phyloP scores from a whole-genome alignment of 441 rosid genomes.

The Bocquillonia castaneifolia region DNA sequence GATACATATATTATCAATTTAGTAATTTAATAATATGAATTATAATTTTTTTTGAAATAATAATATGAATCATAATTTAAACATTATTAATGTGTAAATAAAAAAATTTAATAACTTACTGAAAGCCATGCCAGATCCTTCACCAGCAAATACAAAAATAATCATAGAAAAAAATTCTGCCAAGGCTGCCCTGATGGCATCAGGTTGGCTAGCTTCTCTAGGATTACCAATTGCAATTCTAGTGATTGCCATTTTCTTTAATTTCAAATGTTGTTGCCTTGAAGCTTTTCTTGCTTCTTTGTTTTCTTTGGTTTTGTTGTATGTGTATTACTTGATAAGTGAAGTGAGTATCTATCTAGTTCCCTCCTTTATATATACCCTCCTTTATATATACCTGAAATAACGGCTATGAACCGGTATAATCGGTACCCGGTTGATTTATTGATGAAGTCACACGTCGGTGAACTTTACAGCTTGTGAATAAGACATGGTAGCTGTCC shows the following conservation, averaged over 20 bases:
- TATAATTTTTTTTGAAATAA: no score
- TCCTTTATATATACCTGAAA: constrained; percentile 31
- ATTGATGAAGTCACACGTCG: constrained; percentile 23
- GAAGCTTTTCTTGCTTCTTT: background rate
- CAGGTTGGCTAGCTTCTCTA: constrained; percentile 56
- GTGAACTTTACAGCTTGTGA: constrained; percentile 26
- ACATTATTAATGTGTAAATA: no score
- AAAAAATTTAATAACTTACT: constrained; percentile 51
- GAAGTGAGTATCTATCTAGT: background rate
- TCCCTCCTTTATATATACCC: constrained; percentile 28
- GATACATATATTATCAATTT: no score
- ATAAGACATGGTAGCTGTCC: background rate
- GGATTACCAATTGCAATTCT: constrained; percentile 66
- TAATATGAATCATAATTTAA: no score
- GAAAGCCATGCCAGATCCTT: constrained; percentile 83
- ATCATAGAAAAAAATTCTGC: constrained; percentile 71
- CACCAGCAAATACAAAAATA: constrained; percentile 70
- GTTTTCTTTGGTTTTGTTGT: no score
- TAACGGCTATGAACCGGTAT: constrained; percentile 37
- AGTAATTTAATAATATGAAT: no score
- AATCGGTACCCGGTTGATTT: constrained; percentile 27
- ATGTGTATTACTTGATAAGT: background rate
- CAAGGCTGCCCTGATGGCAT: constrained; percentile 54
- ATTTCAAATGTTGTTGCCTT: background rate
- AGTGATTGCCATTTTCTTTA: constrained; percentile 58